A percentile compares a stretch with the other conserved stretches of the same genome.
phyloP scores from a whole-genome alignment of 768 basidiomycete genomes.

The Baorangia bicolor region DNA sequence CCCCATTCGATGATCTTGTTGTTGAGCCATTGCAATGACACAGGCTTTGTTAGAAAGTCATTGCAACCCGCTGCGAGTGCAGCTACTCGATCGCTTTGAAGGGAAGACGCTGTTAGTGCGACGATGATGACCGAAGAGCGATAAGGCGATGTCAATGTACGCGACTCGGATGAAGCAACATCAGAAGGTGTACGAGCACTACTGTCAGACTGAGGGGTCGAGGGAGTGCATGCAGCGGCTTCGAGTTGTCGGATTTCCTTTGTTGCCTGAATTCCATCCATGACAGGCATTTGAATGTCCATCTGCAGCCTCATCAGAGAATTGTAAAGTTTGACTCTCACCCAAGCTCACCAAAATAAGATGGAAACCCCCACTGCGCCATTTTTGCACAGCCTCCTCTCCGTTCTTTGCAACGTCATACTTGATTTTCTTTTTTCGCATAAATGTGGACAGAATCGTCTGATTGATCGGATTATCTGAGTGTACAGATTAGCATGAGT shows the following conservation, averaged over 20 bases:
- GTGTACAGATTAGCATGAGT: constrained; percentile 12
- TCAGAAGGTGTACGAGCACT: constrained; percentile 52
- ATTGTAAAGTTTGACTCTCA: neutral
- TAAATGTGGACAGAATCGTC: constrained; percentile 94
- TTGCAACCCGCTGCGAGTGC: constrained; percentile 99
- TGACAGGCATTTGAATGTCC: constrained; percentile 99
- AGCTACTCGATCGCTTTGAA: constrained; percentile 93
- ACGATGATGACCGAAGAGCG: constrained; percentile 97
- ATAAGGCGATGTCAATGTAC: constrained; percentile 61
- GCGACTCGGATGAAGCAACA: constrained; percentile 44
- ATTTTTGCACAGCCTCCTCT: constrained; percentile 93
- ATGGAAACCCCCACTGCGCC: constrained; percentile 91
- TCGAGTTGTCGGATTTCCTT: constrained; percentile 92
- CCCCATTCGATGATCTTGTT: constrained; percentile 99
- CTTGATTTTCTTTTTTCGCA: constrained; percentile 94
- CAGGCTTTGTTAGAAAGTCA: constrained; percentile 97
- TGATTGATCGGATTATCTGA: constrained; percentile 98
- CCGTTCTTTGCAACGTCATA: constrained; percentile 95
- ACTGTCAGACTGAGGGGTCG: constrained; percentile 62
- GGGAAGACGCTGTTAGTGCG: constrained; percentile 94
- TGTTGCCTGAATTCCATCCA: constrained; percentile 97
- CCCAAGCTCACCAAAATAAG: constrained; percentile 76
- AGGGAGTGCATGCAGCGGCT: constrained; percentile 64
- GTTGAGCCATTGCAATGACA: constrained; percentile 92
- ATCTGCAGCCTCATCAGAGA: constrained; percentile 57